These are phyloP conservation scores for Punica granatum DNA, from an alignment of 345 rosid genomes.

Conservation along the genomic window DNA sequence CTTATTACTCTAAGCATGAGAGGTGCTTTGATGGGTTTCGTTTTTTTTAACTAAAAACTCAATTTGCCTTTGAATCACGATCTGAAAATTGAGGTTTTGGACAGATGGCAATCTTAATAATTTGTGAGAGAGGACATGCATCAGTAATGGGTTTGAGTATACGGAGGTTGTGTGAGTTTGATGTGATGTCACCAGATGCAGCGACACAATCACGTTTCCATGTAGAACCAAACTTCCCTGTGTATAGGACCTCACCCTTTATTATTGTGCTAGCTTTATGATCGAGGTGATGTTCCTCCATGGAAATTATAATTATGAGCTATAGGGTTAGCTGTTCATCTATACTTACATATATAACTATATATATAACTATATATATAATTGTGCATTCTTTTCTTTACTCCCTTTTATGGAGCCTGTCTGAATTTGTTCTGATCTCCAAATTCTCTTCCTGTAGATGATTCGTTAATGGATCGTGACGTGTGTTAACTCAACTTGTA, in stretches of 20 bases:
- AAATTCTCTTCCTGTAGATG: neutral
- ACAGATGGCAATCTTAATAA: neutral
- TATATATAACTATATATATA: neutral
- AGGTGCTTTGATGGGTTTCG: too few relatives aligned
- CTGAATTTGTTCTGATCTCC: too few relatives aligned
- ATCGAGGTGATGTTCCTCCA: neutral
- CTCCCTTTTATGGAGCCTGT: too few relatives aligned
- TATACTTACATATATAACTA: neutral
- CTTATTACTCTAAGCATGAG: too few relatives aligned
- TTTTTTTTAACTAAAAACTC: too few relatives aligned
- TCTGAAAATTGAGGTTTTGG: too few relatives aligned
- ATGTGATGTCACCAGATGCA: slow-evolving; percentile 35
- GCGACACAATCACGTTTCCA: slow-evolving; percentile 39
- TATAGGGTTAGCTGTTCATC: neutral
- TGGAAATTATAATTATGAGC: neutral
- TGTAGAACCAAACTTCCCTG: neutral
- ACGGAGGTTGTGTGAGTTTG: slow-evolving; percentile 22
- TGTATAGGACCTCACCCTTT: neutral
- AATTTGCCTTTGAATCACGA: too few relatives aligned
- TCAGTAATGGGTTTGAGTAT: slow-evolving; percentile 23
- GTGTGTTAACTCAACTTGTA: too few relatives aligned
- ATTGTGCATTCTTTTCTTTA: too few relatives aligned
- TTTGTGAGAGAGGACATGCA: slow-evolving; percentile 1
- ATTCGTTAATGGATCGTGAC: neutral
- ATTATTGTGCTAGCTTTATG: neutral